Evolutionary conservation across 495 filamentous ascomycete genomes (phyloP).

Genomic region (Cenococcum geophilum): DNA sequence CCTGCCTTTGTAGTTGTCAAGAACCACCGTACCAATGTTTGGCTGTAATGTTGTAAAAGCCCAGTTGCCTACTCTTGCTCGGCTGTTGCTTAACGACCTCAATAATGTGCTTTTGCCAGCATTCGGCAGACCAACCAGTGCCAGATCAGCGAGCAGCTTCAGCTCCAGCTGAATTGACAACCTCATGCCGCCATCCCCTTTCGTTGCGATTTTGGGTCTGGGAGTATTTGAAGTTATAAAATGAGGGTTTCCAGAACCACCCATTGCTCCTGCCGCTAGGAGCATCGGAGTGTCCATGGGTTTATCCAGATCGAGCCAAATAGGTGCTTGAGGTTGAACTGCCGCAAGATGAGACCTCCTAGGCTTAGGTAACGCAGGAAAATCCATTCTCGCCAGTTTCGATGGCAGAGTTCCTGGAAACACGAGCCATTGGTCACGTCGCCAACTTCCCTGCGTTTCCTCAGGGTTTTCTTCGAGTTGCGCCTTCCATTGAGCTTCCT

Average conservation of each 20-base stretch:
- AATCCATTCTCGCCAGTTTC: slow-evolving; percentile 56
- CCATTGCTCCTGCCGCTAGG: slow-evolving; percentile 83
- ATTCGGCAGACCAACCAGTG: slow-evolving; percentile 89
- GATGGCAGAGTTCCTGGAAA: slow-evolving; percentile 61
- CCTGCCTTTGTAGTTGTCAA: slow-evolving; percentile 74
- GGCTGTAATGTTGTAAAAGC: slow-evolving; percentile 93
- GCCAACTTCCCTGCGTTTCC: slow-evolving; percentile 19
- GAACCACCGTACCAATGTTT: slow-evolving; percentile 88
- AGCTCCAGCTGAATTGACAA: slow-evolving; percentile 83
- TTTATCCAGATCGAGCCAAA: slow-evolving; percentile 73
- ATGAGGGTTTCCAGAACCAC: slow-evolving; percentile 89
- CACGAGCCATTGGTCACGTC: slow-evolving; percentile 71
- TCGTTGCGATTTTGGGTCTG: slow-evolving; percentile 79
- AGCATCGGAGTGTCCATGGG: slow-evolving; percentile 78
- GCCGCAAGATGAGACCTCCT: slow-evolving; percentile 52
- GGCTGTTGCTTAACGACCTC: slow-evolving; percentile 75
- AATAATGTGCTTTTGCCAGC: slow-evolving; percentile 93
- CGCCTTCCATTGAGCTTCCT: slow-evolving; percentile 35
- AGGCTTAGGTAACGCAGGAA: slow-evolving; percentile 51
- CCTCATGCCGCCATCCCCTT: slow-evolving; percentile 70
- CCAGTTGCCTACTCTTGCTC: slow-evolving; percentile 87
- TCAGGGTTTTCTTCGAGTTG: slow-evolving; percentile 10
- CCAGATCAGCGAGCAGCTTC: slow-evolving; percentile 91
- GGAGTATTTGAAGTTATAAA: slow-evolving; percentile 65
- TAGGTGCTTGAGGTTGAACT: slow-evolving; percentile 60